A percentile compares a stretch with the other conserved stretches of the same genome.
Evolutionary conservation across 176 grass and related monocot genomes (phyloP).

Genomic region (Typha latifolia): DNA sequence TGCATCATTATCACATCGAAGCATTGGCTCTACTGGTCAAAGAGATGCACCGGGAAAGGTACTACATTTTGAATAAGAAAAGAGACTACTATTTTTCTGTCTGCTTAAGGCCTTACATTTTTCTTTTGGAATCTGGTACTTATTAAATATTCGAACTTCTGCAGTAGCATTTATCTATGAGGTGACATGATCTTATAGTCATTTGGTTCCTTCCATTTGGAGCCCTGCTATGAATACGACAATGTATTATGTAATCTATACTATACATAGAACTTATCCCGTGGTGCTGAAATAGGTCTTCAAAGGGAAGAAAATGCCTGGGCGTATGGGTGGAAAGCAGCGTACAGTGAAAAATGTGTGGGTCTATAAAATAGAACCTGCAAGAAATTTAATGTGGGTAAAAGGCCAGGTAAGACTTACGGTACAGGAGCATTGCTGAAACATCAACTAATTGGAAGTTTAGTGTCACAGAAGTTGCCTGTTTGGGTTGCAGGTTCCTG

Average conservation of each 20-base stretch:
- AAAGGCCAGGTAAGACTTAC: constrained; percentile 72
- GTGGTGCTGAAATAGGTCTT: constrained; percentile 61
- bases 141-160: too few relatives aligned
- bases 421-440: background rate
- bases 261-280: constrained; percentile 8
- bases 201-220: too few relatives aligned
- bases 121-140: too few relatives aligned
- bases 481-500: constrained; percentile 60
- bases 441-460: too few relatives aligned
- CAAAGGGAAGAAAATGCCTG: constrained; percentile 94
- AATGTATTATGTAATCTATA: background rate
- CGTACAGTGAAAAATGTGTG: constrained; percentile 92
- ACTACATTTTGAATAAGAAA: constrained; percentile 14
- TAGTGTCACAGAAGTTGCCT: too few relatives aligned
- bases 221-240: too few relatives aligned
- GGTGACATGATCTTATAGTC: too few relatives aligned
- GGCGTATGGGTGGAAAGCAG: constrained; percentile 86
- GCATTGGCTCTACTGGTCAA: constrained; percentile 90
- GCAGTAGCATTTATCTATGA: too few relatives aligned
- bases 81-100: too few relatives aligned
- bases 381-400: constrained; percentile 87
- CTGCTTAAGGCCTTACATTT: too few relatives aligned
- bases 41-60: constrained; percentile 96
- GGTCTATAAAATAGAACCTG: constrained; percentile 92
- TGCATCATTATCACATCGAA: constrained; percentile 90